A percentile compares a stretch with the other conserved stretches of the same genome.
These are phyloP conservation scores for Aureobasidium sp. DNA, from an alignment of 2,329 filamentous ascomycete species.

Conservation along the genomic window DNA sequence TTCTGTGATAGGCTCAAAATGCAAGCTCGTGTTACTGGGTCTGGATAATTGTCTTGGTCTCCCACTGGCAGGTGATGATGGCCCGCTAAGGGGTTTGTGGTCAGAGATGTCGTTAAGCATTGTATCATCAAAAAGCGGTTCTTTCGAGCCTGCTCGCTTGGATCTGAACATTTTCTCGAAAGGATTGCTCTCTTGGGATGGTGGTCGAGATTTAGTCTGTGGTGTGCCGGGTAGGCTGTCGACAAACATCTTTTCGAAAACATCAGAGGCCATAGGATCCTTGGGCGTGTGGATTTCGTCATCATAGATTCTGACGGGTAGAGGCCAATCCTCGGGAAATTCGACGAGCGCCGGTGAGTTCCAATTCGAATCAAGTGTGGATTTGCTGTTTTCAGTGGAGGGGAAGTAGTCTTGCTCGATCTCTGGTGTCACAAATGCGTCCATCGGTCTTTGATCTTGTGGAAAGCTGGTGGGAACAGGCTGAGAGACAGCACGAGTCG, in stretches of 20 bases:
- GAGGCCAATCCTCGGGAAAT: constrained; percentile 18
- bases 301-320: neutral
- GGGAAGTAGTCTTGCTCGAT: constrained; percentile 6
- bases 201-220: neutral
- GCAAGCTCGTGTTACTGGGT: constrained; percentile 1
- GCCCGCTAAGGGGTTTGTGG: neutral
- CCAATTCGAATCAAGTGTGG: constrained; percentile 11
- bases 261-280: constrained; percentile 24
- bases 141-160: neutral
- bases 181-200: constrained; percentile 10
- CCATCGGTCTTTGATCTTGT: neutral
- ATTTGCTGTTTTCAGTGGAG: constrained; percentile 6
- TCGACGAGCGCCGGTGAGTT: neutral
- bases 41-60: neutral
- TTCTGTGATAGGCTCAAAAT: constrained; percentile 13
- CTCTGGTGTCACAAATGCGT: constrained; percentile 11
- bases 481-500: neutral
- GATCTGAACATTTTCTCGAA: constrained; percentile 10
- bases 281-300: constrained; percentile 19
- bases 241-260: constrained; percentile 29
- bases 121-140: constrained; percentile 3
- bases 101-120: neutral
- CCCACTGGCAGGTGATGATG: neutral
- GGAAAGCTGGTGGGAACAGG: neutral
- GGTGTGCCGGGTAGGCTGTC: constrained; percentile 24